These are phyloP conservation scores for Oryza meyeriana DNA, from an alignment of 176 grass and related monocot genomes.

Conservation along the genomic window DNA sequence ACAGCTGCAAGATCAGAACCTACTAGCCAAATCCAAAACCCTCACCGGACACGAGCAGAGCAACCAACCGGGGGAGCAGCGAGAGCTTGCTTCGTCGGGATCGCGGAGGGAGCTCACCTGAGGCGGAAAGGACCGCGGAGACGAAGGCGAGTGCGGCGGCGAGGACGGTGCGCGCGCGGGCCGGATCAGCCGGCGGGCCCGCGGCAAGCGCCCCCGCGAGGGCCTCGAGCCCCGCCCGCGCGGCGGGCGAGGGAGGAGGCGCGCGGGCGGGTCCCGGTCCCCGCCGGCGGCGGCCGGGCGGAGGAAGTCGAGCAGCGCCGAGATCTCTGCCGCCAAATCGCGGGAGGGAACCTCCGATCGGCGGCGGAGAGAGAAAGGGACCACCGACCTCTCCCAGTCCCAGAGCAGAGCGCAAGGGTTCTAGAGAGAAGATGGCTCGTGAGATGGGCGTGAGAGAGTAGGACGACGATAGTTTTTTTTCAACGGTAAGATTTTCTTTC, in stretches of 20 bases:
- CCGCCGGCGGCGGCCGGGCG: constrained; percentile 8
- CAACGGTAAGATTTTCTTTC: too few relatives aligned
- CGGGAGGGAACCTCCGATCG: constrained; percentile 35
- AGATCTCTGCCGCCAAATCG: constrained; percentile 60
- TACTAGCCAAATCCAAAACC: constrained; percentile 18
- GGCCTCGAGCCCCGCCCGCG: constrained; percentile 36
- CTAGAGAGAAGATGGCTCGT: background rate
- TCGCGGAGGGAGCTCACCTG: constrained; percentile 29
- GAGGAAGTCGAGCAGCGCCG: constrained; percentile 40
- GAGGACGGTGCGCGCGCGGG: constrained; percentile 28
- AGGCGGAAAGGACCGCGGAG: constrained; percentile 36
- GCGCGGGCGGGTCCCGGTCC: constrained; percentile 22
- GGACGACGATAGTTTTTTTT: background rate
- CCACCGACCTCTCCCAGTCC: constrained; percentile 28
- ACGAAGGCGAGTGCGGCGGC: constrained; percentile 37
- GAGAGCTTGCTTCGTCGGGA: background rate
- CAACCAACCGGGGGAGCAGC: background rate
- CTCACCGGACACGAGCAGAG: background rate
- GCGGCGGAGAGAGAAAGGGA: background rate
- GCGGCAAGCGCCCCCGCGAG: constrained; percentile 40
- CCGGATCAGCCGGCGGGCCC: constrained; percentile 19
- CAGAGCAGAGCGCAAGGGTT: constrained; percentile 24
- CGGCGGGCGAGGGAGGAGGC: constrained; percentile 26
- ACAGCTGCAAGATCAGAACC: background rate
- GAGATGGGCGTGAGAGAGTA: background rate